Evolutionary conservation across 176 grass and related monocot genomes (phyloP).

Genomic region (Phragmites australis): DNA sequence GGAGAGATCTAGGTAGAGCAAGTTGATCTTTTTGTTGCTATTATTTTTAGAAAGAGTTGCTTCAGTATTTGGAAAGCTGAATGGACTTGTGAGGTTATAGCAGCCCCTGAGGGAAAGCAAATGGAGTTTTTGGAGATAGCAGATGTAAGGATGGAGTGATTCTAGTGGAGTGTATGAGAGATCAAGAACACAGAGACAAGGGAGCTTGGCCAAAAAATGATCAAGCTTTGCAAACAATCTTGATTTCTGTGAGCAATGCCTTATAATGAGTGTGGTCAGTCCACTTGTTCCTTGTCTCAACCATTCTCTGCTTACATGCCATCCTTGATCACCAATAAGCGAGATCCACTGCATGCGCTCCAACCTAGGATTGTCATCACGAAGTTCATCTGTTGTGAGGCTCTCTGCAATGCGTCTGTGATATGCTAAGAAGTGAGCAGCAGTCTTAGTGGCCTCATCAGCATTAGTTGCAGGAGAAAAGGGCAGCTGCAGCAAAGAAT

Average conservation of each 20-base stretch:
- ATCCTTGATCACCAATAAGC: neutral
- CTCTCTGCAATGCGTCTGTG: neutral
- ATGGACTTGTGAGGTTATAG: neutral
- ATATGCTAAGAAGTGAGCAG: neutral
- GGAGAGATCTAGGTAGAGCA: neutral
- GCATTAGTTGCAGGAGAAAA: neutral
- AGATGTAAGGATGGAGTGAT: neutral
- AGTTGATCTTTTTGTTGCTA: neutral
- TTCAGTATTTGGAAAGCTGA: neutral
- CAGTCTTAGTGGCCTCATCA: neutral
- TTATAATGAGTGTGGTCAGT: neutral
- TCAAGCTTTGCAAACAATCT: neutral
- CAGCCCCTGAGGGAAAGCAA: neutral
- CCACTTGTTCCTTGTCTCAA: neutral
- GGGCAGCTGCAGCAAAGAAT: neutral
- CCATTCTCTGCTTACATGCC: neutral
- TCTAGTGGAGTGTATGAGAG: neutral
- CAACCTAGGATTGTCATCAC: neutral
- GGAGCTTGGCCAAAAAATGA: neutral
- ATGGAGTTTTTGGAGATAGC: neutral
- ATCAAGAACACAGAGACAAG: neutral
- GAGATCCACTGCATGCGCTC: slow-evolving; percentile 20
- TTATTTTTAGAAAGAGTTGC: neutral
- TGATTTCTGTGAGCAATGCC: neutral
- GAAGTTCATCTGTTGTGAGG: neutral